phyloP scores from a whole-genome alignment of 257 asterid genomes.

The Fraxinus americana region DNA sequence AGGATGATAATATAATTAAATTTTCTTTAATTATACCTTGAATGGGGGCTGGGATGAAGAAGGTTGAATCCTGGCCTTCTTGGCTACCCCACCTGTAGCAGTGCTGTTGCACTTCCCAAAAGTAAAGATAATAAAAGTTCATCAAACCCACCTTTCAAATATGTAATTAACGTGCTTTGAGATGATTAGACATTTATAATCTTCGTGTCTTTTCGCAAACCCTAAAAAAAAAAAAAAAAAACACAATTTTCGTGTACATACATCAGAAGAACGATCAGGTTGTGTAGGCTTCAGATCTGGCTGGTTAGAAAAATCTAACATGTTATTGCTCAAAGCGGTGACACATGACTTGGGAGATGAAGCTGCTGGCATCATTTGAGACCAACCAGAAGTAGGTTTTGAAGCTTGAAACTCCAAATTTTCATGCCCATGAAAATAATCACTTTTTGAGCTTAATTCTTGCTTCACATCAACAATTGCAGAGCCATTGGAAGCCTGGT shows the following conservation, averaged over 20 bases:
- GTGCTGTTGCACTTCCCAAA: constrained; percentile 59
- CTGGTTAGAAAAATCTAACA: constrained; percentile 53
- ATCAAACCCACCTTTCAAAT: not conserved
- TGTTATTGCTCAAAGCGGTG: constrained; percentile 47
- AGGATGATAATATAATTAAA: not conserved
- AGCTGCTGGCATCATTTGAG: constrained; percentile 40
- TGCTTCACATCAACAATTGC: constrained; percentile 30
- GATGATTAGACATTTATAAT: not conserved
- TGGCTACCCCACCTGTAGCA: constrained; percentile 56
- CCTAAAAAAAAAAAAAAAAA: not conserved
- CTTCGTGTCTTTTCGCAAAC: not conserved
- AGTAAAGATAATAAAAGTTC: not conserved
- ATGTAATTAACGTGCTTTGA: not conserved
- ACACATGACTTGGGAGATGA: constrained; percentile 63
- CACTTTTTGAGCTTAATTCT: constrained; percentile 24
- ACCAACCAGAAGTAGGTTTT: constrained; percentile 35
- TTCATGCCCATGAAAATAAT: constrained; percentile 25
- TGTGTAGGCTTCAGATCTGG: constrained; percentile 41
- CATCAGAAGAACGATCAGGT: constrained; percentile 63
- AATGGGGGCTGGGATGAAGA: constrained; percentile 60
- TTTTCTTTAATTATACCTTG: constrained; percentile 50
- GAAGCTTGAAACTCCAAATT: constrained; percentile 35
- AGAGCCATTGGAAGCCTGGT: constrained; percentile 18
- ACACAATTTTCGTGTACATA: constrained; percentile 18
- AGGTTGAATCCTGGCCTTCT: constrained; percentile 73